Evolutionary conservation across 1,284 basidiomycete genomes (phyloP).

Genomic region (Ceratobasidium sp.): DNA sequence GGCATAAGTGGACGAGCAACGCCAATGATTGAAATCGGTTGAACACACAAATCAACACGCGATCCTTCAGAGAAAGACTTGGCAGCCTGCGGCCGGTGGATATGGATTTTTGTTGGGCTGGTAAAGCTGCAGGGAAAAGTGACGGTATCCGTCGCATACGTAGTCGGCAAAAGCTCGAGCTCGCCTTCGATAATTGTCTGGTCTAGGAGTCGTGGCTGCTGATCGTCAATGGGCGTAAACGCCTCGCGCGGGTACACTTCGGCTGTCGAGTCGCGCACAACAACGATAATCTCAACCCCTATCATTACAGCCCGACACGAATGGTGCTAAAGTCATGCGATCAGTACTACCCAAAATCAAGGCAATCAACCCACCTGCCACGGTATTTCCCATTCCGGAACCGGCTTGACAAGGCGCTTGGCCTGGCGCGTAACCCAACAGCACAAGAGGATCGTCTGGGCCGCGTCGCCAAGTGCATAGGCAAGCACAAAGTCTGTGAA

Average conservation of each 20-base stretch:
- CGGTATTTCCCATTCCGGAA: slow-evolving; percentile 13
- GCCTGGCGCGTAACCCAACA: slow-evolving; percentile 34
- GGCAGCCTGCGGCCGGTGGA: neutral
- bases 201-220: neutral
- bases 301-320: slow-evolving; percentile 29
- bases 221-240: slow-evolving; percentile 18
- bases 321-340: slow-evolving; percentile 13
- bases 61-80: neutral
- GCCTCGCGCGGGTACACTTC: slow-evolving; percentile 30
- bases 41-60: neutral
- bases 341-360: neutral
- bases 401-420: slow-evolving; percentile 10
- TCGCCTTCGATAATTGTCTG: neutral
- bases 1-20: neutral
- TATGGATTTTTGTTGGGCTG: neutral
- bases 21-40: slow-evolving; percentile 27
- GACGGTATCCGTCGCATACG: slow-evolving; percentile 34
- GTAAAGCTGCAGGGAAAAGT: slow-evolving; percentile 14
- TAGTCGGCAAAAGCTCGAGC: slow-evolving; percentile 1
- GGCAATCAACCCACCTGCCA: slow-evolving; percentile 19
- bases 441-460: slow-evolving; percentile 28
- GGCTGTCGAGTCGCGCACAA: slow-evolving; percentile 32
- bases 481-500: slow-evolving; percentile 32
- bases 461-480: slow-evolving; percentile 27
- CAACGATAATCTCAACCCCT: slow-evolving; percentile 19